A percentile compares a stretch with the other conserved stretches of the same genome.
These are phyloP conservation scores for Purshia tridentata DNA, from an alignment of 306 rosid species.

Conservation along the genomic window DNA sequence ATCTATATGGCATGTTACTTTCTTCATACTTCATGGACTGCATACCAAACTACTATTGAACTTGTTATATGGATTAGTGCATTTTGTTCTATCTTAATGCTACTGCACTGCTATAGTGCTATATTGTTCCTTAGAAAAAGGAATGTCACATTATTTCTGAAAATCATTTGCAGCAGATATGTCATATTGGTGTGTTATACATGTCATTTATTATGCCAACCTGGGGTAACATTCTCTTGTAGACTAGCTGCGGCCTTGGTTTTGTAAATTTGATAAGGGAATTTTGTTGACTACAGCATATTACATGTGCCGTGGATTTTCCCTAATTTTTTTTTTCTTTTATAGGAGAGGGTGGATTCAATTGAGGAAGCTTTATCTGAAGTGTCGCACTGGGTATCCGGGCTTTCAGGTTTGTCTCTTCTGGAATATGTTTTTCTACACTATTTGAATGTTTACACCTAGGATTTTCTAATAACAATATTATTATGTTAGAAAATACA, in stretches of 20 bases:
- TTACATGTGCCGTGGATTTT: slow-evolving; percentile 1
- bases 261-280: not conserved
- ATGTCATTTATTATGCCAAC: not conserved
- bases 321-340: slow-evolving; percentile 17
- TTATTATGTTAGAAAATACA: slow-evolving; percentile 45
- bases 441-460: slow-evolving; percentile 1
- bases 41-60: not conserved
- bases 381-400: slow-evolving; percentile 49
- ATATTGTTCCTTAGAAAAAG: not conserved
- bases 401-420: slow-evolving; percentile 52
- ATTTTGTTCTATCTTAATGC: not conserved
- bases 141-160: not conserved
- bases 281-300: not conserved
- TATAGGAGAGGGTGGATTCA: slow-evolving; percentile 57
- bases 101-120: not conserved
- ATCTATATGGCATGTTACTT: slow-evolving; percentile 2
- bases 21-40: slow-evolving; percentile 4
- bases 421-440: slow-evolving; percentile 10
- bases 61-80: not conserved
- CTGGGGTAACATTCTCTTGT: not conserved
- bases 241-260: not conserved
- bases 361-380: slow-evolving; percentile 40
- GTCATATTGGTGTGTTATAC: not conserved
- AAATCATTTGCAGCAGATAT: not conserved
- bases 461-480: slow-evolving; percentile 19